Base-by-base conservation (phyloP, 768 basidiomycete species). In the Tulasnella sp. region DNA sequence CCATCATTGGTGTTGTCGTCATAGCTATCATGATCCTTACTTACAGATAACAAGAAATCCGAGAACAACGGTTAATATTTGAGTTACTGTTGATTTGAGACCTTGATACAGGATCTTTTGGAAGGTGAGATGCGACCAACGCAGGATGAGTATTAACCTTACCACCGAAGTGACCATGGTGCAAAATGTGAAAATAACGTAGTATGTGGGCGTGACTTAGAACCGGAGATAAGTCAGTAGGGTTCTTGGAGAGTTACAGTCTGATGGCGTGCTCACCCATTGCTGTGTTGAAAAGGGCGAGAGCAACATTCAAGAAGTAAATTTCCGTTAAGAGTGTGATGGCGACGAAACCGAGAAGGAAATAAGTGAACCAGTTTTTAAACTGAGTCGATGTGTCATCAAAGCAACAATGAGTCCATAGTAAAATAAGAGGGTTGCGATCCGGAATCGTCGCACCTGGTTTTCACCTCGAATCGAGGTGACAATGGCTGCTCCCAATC, bases 291-390 rank as follows among this genome's bases (percentile, higher is more conserved):
- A 96, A 99, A 46, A 98, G 86, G 78, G 96, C 98, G 78, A 99
- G 90, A n/a, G 98, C 98, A 79, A 96, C 91, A 85, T 98, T 98
- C 79, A 99, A 88, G 85, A 95, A 99, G 84, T 93, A 96, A 82
- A 98, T 93, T 84, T 98, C 97, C 79, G 91, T 91, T 77, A 95
- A 82, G n/a, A 99, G 87, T 0, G 97, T 98, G 26, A 93, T 85
- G 46, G 90, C 86, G 37, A 98, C 93, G 82, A 98, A 77, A 39
- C 35, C 90, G 73, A 96, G 84, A 75, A 96, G 85, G 84, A 97
- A 95, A 83, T 95, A 97, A 81, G 91, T 92, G 83, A 96, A 96
- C 93, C 94, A 95, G 83, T 90, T 87, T 79, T 91, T 96, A 85
- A 98, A 96, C 91, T 98, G 11, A 18, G 4, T 44, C 44, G 16